Base-by-base conservation (phyloP, 352 stramenopile genomes). In the Phytophthora lateralis region DNA sequence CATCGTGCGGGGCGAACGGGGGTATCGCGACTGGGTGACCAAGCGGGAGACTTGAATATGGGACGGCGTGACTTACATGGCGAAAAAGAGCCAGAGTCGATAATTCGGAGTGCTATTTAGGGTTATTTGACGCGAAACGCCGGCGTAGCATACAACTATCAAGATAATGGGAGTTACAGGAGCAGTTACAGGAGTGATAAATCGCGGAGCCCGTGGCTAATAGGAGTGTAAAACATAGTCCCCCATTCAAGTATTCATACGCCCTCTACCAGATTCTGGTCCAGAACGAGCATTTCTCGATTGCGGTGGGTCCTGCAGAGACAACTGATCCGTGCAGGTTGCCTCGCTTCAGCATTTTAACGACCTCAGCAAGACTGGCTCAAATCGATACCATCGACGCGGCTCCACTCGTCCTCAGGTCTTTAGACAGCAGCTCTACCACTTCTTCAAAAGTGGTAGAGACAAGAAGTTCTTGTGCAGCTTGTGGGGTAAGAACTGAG, bases 141-240 rank as follows among this genome's bases (percentile, higher is more conserved):
- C 34, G 24, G 34, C 9, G 26, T 20, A 0, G 0, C 12, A 32
- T 60, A 55, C 24, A 38, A 29, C 24, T 0, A 32, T 2, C 34
- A 45, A 60, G 50, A 48, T 4, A 39, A 48, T 6, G 30, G 41
- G 18, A 1, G 49, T 60, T 59, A 42, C 2, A 8, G 1, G 1
- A 6, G 9, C 3, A 30, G 26, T 30, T 30, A 30, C 26, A 9
- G 30, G 10, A 5, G 0, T 5, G 4, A 0, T 43, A 57, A 44
- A 56, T 42, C 18, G 44, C 3, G 6, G 35, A 49, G 15, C 7
- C 21, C 4, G n/a, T 6, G 4, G 27, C 11, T 29, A 42, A 12
- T 43, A 47, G 3, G 12, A 10, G 34, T 15, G 5, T 57, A 63
- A 32, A 57, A 57, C 37, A 17, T 45, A 51, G 55, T 57, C 55